These are phyloP conservation scores for Amoebophrya sp. DNA, from an alignment of 169 alveolate species.

Conservation along the genomic window DNA sequence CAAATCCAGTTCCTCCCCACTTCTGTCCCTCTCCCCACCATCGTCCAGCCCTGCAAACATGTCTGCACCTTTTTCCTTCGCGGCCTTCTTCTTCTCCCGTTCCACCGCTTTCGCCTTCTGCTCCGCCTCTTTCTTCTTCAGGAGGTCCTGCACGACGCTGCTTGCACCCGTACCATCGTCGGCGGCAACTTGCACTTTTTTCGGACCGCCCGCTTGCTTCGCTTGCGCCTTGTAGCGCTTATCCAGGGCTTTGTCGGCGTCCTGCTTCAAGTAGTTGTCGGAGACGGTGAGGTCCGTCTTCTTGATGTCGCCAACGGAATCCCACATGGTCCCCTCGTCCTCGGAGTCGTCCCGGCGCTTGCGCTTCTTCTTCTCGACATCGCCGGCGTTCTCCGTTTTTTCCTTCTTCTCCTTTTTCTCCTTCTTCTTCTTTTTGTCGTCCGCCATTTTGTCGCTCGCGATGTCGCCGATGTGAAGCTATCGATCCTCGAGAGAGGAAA, in stretches of 20 bases:
- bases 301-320: background rate
- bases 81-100: background rate
- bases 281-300: background rate
- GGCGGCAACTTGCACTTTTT: too few relatives aligned
- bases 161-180: too few relatives aligned
- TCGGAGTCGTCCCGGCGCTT: background rate
- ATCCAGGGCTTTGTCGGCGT: background rate
- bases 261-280: background rate
- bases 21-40: background rate
- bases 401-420: background rate
- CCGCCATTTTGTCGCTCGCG: conserved; percentile 7
- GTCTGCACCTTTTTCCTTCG: background rate
- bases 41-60: background rate
- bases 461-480: too few relatives aligned
- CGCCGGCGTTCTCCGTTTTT: background rate
- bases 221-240: background rate
- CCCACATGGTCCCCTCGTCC: background rate
- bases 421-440: background rate
- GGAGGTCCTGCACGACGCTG: background rate
- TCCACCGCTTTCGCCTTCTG: background rate
- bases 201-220: background rate
- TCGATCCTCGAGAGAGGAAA: too few relatives aligned
- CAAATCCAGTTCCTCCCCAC: background rate
- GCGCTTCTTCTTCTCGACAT: background rate
- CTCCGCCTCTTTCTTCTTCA: background rate